Conservation (phyloP, 73 alveolate genomes). For the Stentor roeselii region DNA sequence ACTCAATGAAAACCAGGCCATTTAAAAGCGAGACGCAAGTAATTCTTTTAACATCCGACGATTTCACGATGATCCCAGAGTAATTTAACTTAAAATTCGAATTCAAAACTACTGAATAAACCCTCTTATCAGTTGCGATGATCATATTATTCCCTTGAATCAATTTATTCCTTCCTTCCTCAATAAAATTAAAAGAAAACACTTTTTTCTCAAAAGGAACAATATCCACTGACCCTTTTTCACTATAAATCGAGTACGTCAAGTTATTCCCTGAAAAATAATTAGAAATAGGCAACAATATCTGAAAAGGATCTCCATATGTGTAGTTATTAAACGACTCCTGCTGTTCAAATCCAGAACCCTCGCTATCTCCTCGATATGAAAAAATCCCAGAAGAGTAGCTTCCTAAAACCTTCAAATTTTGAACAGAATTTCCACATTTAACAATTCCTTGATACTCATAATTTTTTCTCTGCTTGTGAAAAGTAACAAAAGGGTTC, state of each 20-base stretch:
- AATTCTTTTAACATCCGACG: not conserved
- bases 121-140: not conserved
- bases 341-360: not conserved
- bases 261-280: not conserved
- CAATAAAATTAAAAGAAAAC: no score
- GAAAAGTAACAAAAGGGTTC: not conserved
- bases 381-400: not conserved
- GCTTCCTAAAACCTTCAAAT: not conserved
- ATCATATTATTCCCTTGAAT: no score
- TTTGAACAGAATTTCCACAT: not conserved
- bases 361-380: not conserved
- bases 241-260: not conserved
- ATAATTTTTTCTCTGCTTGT: not conserved
- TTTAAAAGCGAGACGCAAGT: no score
- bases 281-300: not conserved
- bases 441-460: not conserved
- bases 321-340: not conserved
- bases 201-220: not conserved
- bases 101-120: not conserved
- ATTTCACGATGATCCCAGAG: not conserved
- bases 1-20: no score
- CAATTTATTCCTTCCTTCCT: no score
- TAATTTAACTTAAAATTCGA: not conserved
- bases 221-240: not conserved
- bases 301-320: not conserved